Evolutionary conservation across 306 rosid genomes (phyloP), one percentile per base, ranked within the genome.

Genomic region (Quercus dentata): DNA sequence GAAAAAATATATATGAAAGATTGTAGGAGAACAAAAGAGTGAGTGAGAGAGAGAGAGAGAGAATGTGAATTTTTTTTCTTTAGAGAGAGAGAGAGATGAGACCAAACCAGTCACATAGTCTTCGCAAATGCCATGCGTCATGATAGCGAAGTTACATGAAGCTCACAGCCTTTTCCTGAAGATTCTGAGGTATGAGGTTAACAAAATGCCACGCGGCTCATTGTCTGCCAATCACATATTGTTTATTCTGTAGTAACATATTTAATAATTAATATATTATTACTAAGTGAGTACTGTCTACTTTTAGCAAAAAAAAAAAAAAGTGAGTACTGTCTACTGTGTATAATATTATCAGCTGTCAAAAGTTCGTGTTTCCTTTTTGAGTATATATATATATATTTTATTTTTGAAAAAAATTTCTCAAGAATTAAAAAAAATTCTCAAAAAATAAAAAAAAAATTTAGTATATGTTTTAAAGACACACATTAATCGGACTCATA

Each of bases 121-220:
- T 9, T 31, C 27, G 54, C 14, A 49, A 41, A 41, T 8, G 70
- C 59, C 86, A 88, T 79, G 79, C 28, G 71, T 80, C 78, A 52
- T 19, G 49, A 76, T 19, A 33, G 28, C 80, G 77, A 64, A 74
- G 85, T 76, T 74, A 73, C 85, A 79, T 74, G 88, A 74, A 81
- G 78, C 51, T 52, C 30, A 41, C 13, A 1, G 55, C 76, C 78
- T 70, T 74, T 78, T 73, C 56, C 21, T 68, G 2, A 33, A 80
- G 86, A 88, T 81, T 85, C 86, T 61, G 49, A 46, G 62, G 72
- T 74, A 73, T 63, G 85, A 90, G 98, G 98, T 70, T 71, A 3
- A 70, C 56, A 35, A 62, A 10, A 2, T 25, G 85, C 94, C 97
- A 91, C 98, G 97, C 90, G 87, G 87, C 64, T 27, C 80, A 52